Conservation (phyloP, 257 asterid species). For the Rehmannia glutinosa region DNA sequence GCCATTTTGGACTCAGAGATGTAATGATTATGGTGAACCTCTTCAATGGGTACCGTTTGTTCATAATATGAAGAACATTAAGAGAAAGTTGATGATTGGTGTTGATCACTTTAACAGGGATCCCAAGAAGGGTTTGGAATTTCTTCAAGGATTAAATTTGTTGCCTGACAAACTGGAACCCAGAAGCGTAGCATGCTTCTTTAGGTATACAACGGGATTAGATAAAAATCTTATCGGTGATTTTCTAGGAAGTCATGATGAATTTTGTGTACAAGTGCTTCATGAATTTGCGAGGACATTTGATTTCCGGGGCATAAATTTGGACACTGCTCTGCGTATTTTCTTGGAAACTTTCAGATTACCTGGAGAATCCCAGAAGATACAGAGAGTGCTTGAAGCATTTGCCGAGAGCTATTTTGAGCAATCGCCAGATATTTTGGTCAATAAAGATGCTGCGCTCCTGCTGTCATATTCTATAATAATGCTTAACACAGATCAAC, state of each 20-base stretch:
- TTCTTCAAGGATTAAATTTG: conserved; percentile 63
- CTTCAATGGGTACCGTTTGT: conserved; percentile 76
- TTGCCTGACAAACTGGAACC: conserved; percentile 76
- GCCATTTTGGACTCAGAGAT: conserved; percentile 74
- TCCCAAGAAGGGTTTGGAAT: conserved; percentile 80
- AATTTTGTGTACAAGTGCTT: conserved; percentile 77
- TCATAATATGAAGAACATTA: conserved; percentile 65
- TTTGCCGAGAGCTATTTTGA: conserved; percentile 84
- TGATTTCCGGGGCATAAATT: conserved; percentile 68
- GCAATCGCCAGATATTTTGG: conserved; percentile 77
- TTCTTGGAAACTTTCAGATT: conserved; percentile 86
- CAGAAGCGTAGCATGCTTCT: conserved; percentile 69
- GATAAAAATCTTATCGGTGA: conserved; percentile 85
- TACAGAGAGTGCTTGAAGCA: conserved; percentile 93
- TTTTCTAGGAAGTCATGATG: conserved; percentile 85
- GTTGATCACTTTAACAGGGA: conserved; percentile 87
- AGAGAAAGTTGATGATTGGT: conserved; percentile 71
- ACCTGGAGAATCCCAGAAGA: conserved; percentile 98
- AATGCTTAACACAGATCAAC: conserved; percentile 94
- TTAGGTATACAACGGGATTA: conserved; percentile 69
- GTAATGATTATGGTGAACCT: conserved; percentile 59
- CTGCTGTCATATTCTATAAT: conserved; percentile 81
- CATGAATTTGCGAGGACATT: conserved; percentile 79
- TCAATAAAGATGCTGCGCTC: conserved; percentile 83
- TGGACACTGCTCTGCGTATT: conserved; percentile 82